These are phyloP conservation scores for Fusarium sp. DNA, from an alignment of 2,329 filamentous ascomycete genomes.

Conservation along the genomic window DNA sequence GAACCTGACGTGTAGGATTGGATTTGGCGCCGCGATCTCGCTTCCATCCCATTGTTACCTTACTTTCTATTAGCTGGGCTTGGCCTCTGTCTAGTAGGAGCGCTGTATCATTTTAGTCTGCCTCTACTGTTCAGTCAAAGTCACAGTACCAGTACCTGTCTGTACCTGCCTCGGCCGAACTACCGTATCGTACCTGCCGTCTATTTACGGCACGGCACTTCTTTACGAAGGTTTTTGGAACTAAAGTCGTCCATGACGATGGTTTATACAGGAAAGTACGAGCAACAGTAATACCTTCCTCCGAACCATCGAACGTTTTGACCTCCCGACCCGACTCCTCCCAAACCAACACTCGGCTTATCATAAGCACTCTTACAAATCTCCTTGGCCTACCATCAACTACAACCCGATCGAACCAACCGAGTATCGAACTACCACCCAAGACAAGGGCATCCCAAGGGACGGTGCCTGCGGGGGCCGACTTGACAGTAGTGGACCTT, in stretches of 20 bases:
- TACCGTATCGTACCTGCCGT: not conserved
- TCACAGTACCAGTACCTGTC: not conserved
- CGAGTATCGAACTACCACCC: slow-evolving; percentile 15
- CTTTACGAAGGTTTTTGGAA: slow-evolving; percentile 12
- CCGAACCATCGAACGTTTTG: not conserved
- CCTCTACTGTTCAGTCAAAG: not conserved
- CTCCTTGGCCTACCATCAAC: not conserved
- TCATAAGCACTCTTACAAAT: not conserved
- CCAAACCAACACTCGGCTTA: not conserved
- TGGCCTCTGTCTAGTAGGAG: slow-evolving; percentile 9
- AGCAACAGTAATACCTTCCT: slow-evolving; percentile 4
- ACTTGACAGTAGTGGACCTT: slow-evolving; percentile 43
- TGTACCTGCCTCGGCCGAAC: not conserved
- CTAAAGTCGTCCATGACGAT: slow-evolving; percentile 13
- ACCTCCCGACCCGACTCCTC: not conserved
- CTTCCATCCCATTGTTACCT: slow-evolving; percentile 8
- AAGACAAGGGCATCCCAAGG: slow-evolving; percentile 22
- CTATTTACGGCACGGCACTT: slow-evolving; percentile 15
- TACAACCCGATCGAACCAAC: slow-evolving; percentile 17
- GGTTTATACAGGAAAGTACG: slow-evolving; percentile 6
- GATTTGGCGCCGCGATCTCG: not conserved
- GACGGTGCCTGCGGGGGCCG: slow-evolving; percentile 21
- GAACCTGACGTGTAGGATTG: not conserved
- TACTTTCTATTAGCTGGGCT: slow-evolving; percentile 15
- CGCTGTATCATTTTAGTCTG: not conserved